Percentiles rank a stretch among this genome's conserved stretches.
Evolutionary conservation across 345 rosid genomes (phyloP).

Genomic region (Turritis glabra): DNA sequence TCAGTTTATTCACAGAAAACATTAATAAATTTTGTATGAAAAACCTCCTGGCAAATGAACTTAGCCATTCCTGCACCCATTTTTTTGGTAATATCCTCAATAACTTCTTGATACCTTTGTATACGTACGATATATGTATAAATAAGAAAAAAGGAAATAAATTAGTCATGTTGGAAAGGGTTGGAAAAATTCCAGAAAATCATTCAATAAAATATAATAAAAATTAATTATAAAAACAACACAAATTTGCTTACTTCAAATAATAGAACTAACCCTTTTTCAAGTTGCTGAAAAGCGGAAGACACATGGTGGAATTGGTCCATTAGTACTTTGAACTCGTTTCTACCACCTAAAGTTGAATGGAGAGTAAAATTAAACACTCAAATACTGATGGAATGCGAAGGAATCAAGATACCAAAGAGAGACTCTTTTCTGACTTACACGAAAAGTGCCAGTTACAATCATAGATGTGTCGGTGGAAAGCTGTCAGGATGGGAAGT

Average conservation of each 20-base stretch:
- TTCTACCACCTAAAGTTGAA: constrained; percentile 61
- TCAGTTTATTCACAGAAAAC: too few relatives aligned
- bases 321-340: constrained; percentile 76
- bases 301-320: constrained; percentile 71
- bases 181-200: too few relatives aligned
- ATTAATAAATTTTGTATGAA: too few relatives aligned
- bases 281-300: constrained; percentile 71
- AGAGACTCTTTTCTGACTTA: constrained; percentile 42
- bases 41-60: background rate
- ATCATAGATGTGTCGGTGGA: constrained; percentile 69
- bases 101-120: background rate
- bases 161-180: too few relatives aligned
- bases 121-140: background rate
- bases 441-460: constrained; percentile 74
- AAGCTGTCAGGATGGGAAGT: constrained; percentile 69
- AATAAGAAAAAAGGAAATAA: too few relatives aligned
- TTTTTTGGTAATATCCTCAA: background rate
- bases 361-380: background rate
- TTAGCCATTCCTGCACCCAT: background rate
- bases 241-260: too few relatives aligned
- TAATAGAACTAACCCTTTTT: constrained; percentile 44
- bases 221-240: too few relatives aligned
- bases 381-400: background rate
- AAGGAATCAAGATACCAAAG: background rate
- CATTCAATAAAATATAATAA: too few relatives aligned